Evolutionary conservation across 2,329 filamentous ascomycete species (phyloP), one percentile per base, ranked within the genome.

Genomic region (Ustulina deusta): DNA sequence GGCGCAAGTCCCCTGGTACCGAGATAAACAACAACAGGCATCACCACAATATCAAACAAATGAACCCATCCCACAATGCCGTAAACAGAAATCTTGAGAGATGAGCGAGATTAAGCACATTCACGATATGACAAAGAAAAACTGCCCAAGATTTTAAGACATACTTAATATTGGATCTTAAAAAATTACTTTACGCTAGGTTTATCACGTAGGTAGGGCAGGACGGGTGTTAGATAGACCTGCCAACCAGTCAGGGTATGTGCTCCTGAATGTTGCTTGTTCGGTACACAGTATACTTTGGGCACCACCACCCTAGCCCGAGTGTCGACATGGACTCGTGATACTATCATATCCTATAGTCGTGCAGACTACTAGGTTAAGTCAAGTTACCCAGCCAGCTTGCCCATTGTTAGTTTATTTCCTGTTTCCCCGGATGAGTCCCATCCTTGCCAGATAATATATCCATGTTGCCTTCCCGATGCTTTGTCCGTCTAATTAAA

Each of bases 401-500:
- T 52, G 13, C 11, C 36, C 49, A 17, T 48, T 22, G 42, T 29
- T 34, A 4, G 6, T 32, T 20, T 15, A 46, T 34, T 22, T 57
- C 25, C 56, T 5, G 15, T 20, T 34, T 15, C 22, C 52, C 29
- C 20, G 15, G 17, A 25, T 34, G 27, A 25, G n/a, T 27, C 38
- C 48, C 40, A 46, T 60, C 29, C 40, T 36, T 20, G 48, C 25
- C 32, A 48, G 29, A 42, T 22, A 59, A 48, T 46, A 44, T 54
- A 44, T 61, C 17, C 34, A 20, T 61, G 10, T 55, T 34, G 29
- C 32, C 15, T 9, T n/a, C 34, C 49, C 17, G 42, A 13, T 6
- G 7, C 13, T 10, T 4, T 6, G 6, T 20, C 36, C 22, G 56
- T 67, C 57, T 67, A 67, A 62, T 52, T 61, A 66, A 63, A 63